phyloP scores from a whole-genome alignment of 2,329 filamentous ascomycete species.

The Aspergillus aculeatinus region DNA sequence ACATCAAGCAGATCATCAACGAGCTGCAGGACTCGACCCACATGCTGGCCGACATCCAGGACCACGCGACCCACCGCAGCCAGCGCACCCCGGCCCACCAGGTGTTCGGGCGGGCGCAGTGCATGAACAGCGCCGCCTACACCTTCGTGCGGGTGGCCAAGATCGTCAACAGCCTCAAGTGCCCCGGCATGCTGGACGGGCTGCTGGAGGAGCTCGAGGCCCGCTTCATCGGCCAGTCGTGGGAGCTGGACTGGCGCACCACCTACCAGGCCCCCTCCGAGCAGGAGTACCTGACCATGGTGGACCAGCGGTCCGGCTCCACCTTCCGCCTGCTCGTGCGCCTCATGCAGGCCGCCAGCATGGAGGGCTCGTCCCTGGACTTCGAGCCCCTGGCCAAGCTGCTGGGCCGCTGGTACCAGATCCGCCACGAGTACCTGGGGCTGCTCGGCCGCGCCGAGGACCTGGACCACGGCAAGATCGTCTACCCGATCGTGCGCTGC shows the following conservation, averaged over 20 bases:
- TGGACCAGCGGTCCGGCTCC: conserved; percentile 26
- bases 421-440: conserved; percentile 28
- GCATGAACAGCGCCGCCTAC: conserved; percentile 40
- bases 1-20: conserved; percentile 27
- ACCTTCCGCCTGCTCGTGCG: conserved; percentile 23
- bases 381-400: conserved; percentile 15
- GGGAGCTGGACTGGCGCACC: conserved; percentile 22
- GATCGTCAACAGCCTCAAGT: conserved; percentile 16
- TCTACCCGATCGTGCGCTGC: conserved; percentile 33
- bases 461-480: conserved; percentile 43
- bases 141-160: conserved; percentile 26
- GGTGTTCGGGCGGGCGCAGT: conserved; percentile 38
- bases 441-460: conserved; percentile 34
- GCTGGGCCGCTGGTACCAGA: conserved; percentile 26
- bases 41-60: conserved; percentile 43
- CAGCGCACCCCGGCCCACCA: conserved; percentile 38
- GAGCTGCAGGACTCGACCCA: conserved; percentile 32
- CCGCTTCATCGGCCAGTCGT: conserved; percentile 20
- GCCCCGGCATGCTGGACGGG: conserved; percentile 19
- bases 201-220: conserved; percentile 23
- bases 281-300: conserved; percentile 27
- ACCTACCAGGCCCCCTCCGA: conserved; percentile 22
- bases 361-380: conserved; percentile 12
- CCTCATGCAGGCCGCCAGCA: conserved; percentile 18
- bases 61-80: conserved; percentile 35